Evolutionary conservation across 2,329 filamentous ascomycete species (phyloP), one percentile per base, ranked within the genome.

Genomic region (Albifimbria verrucaria): DNA sequence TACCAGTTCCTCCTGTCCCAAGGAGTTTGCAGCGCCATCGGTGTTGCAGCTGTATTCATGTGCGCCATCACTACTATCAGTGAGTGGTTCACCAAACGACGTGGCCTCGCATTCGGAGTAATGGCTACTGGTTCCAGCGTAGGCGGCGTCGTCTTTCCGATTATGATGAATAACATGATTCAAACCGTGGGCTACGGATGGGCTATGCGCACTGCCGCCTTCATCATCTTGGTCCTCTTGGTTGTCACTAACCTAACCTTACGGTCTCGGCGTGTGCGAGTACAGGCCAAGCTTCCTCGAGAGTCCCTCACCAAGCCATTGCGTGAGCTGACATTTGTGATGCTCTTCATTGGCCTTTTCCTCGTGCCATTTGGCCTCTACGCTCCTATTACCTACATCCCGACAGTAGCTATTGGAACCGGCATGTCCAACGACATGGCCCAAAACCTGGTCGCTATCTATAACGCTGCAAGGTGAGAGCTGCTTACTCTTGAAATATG

Each of bases 1-100:
- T 70, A 64, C 45, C 69, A 71, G 49, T 64, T 71, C 41, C 58
- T 72, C 12, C 56, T 72, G 1, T 57, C 65, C 9, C 69, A 72
- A 48, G 64, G 62, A 0, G 57, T 71, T 9, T 67, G 57, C 54
- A 65, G 61, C 3, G 61, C 63, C 36, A 55, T 71, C 23, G 66
- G 68, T 9, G 60, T 59, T n/a, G 52, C 58, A 0, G 59, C 61
- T 42, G 56, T 70, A 43, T 63, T 67, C 39, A 18, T 42, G 6
- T 50, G 48, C 49, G 60, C 60, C 20, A 52, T 68, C 15, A 62
- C 51, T 46, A 57, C 53, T 22, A 58, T 68, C 17, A 52, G 57
- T 9, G 59, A 58, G 11, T 66, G 63, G 58, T 66, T 68, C 52
- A 56, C 55, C 44, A 47, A 55, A 21, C 60, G 55, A 20, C 60